Conservation (phyloP, 2,329 filamentous ascomycete species). For the Huntiella omanensis region DNA sequence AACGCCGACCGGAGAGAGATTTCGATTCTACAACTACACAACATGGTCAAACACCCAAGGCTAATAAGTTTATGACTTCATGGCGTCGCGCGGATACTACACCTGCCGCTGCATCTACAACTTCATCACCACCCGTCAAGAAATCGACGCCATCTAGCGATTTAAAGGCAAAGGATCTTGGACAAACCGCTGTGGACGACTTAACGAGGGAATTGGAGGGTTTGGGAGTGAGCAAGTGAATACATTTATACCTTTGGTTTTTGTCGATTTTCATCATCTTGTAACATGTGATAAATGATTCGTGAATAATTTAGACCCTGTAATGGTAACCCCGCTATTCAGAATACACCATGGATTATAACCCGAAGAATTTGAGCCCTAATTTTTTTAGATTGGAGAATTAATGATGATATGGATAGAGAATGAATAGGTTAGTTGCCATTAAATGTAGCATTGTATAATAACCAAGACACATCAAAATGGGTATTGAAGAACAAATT, state of each 20-base stretch:
- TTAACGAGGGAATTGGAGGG: constrained; percentile 72
- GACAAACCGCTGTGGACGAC: constrained; percentile 26
- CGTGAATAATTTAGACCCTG: no score
- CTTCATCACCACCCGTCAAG: neutral
- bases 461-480: constrained; percentile 15
- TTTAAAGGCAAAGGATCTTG: constrained; percentile 1
- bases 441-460: no score
- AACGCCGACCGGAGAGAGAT: no score
- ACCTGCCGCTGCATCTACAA: neutral
- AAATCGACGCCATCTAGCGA: neutral
- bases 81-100: neutral
- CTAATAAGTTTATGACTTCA: neutral
- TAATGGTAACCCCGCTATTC: no score
- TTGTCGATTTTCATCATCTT: neutral
- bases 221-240: constrained; percentile 54
- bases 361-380: no score
- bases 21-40: no score
- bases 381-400: no score
- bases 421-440: no score
- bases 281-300: no score
- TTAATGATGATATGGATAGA: no score
- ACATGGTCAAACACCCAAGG: neutral
- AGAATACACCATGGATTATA: no score
- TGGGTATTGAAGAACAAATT: constrained; percentile 70
- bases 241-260: neutral